Base-by-base conservation (phyloP, 169 alveolate genomes). In the Amoebophrya sp. region DNA sequence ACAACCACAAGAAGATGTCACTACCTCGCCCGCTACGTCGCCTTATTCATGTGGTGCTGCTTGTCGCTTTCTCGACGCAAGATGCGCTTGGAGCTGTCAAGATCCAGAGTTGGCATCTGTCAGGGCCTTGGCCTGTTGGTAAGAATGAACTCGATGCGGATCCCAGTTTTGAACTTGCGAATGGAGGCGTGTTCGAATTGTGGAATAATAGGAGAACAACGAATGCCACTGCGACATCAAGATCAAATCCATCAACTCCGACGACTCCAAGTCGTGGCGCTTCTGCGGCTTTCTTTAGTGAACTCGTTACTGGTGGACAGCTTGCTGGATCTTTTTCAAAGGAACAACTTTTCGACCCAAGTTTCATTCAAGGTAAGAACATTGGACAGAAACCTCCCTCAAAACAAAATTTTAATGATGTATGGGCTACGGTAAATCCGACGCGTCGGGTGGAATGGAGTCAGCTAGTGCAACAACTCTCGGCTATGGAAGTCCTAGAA, bases 381-480 rank as follows among this genome's bases (percentile, higher is more conserved):
- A 47, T 12, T 18, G 29, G 18, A 6, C 29, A 47, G 65, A 18
- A 47, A 6, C 65, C 65, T 47, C 65, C 6, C 65, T 29, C 83
- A 65, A 36, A 6, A 18, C 18, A 65, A 26, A 65, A 65, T 26
- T 12, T 26, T 0, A 65, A 65, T 36, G 83, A 26, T 26, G 83
- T 65, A 1, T 26, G 36, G 36, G 36, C 33, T 6, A 29, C 38
- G 36, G 83, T 65, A 6, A 65, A 29, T 29, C 83, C 83, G 36
- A n/a, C n/a, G n/a, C 12, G 33, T 6, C 2, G n/a, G 39, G 83
- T 65, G 83, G 33, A 65, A 65, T 65, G 83, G 83, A 26, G 83
- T 36, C 83, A 65, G 83, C 83, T 65, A 10, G 83, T 65, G 83
- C 83, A 65, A 65, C 83, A 65, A 36, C 83, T 65, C 38, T 65